Conservation (phyloP, 2,329 filamentous ascomycete species). For the Fusarium sp. region DNA sequence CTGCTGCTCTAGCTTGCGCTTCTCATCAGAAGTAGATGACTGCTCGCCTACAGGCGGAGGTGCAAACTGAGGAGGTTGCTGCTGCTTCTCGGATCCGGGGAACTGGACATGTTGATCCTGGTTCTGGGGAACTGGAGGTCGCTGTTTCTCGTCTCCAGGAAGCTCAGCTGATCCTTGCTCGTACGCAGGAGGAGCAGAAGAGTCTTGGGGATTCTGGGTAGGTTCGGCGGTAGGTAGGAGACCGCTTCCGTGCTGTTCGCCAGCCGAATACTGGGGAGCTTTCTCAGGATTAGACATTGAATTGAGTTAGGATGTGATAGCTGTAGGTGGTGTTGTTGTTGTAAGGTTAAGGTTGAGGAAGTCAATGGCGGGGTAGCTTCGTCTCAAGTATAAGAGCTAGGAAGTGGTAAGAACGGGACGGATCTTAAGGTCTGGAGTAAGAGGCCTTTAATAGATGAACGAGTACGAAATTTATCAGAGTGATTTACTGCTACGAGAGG, state of each 20-base stretch:
- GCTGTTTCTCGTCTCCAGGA: conserved; percentile 34
- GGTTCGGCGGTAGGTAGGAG: conserved; percentile 29
- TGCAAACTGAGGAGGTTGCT: conserved; percentile 24
- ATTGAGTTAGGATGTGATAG: conserved; percentile 3
- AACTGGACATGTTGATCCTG: conserved; percentile 3
- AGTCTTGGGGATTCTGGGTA: conserved; percentile 33
- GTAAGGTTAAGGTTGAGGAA: conserved; percentile 17
- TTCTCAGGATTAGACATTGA: conserved; percentile 44
- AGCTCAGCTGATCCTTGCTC: conserved; percentile 34
- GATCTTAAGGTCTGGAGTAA: neutral
- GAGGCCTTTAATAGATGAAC: conserved; percentile 29
- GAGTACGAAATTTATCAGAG: neutral
- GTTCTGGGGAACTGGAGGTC: neutral
- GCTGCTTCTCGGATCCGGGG: conserved; percentile 4
- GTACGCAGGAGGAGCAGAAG: conserved; percentile 30
- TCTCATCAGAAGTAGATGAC: conserved; percentile 20
- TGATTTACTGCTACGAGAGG: conserved; percentile 28
- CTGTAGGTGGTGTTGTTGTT: conserved; percentile 12
- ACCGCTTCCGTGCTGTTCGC: conserved; percentile 32
- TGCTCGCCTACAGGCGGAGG: conserved; percentile 12
- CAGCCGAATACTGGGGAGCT: conserved; percentile 34
- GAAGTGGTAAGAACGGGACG: neutral
- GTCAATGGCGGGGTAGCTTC: conserved; percentile 41
- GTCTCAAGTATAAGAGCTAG: conserved; percentile 21
- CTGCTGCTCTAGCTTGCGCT: conserved; percentile 36